These are phyloP conservation scores for Acorus calamus DNA, from an alignment of 106 monocot genomes.

Conservation along the genomic window DNA sequence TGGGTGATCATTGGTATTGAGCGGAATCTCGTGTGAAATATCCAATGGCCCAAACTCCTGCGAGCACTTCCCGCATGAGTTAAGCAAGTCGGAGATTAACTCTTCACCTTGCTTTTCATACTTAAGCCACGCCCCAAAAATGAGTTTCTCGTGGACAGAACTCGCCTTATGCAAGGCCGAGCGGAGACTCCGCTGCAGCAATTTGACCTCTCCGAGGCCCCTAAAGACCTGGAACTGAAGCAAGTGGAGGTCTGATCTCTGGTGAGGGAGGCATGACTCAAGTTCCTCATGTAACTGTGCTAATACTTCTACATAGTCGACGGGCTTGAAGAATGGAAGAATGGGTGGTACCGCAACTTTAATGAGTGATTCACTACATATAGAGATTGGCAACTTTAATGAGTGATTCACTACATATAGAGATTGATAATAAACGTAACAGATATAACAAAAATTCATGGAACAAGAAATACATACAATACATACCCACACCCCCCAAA, in stretches of 20 bases:
- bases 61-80: constrained; percentile 74
- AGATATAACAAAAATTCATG: not conserved
- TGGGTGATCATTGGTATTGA: not conserved
- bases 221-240: constrained; percentile 88
- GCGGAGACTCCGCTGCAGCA: constrained; percentile 78
- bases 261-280: constrained; percentile 42
- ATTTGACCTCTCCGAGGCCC: constrained; percentile 81
- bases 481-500: no score
- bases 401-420: constrained; percentile 2
- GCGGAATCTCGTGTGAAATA: constrained; percentile 46
- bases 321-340: constrained; percentile 70
- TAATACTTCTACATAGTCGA: constrained; percentile 82
- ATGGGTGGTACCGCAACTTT: constrained; percentile 77
- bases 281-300: constrained; percentile 92
- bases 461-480: not conserved
- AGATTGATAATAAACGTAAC: not conserved
- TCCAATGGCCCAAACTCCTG: constrained; percentile 53
- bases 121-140: constrained; percentile 83
- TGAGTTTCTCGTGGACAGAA: constrained; percentile 66
- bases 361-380: constrained; percentile 74
- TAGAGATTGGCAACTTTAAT: not conserved
- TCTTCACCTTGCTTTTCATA: constrained; percentile 82
- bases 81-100: constrained; percentile 71
- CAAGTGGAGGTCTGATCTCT: constrained; percentile 65
- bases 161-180: constrained; percentile 54